A percentile compares a stretch with the other conserved stretches of the same genome.
These are phyloP conservation scores for Nemophila menziesii DNA, from an alignment of 257 asterid species.

Conservation along the genomic window DNA sequence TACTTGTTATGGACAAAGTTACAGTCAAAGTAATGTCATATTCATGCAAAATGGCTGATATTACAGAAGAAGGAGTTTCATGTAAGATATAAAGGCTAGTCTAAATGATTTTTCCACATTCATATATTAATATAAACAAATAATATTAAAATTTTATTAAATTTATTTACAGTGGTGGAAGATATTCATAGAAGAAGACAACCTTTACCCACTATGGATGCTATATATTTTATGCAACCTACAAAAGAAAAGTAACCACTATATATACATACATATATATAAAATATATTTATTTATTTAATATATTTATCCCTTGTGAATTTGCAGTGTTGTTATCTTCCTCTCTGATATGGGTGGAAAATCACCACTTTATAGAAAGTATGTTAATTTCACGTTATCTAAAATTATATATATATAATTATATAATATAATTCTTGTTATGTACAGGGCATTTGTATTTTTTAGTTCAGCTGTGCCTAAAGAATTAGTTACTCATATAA, in stretches of 20 bases:
- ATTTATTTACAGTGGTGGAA: slow-evolving; percentile 82
- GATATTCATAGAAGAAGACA: slow-evolving; percentile 94
- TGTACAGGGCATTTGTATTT: slow-evolving; percentile 82
- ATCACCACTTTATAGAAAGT: slow-evolving; percentile 90
- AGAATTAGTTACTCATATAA: slow-evolving; percentile 76
- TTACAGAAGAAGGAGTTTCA: slow-evolving; percentile 98
- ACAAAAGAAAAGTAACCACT: slow-evolving; percentile 74
- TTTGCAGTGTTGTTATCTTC: slow-evolving; percentile 76
- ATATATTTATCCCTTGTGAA: slow-evolving; percentile 9
- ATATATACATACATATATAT: too few relatives aligned
- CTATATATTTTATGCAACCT: slow-evolving; percentile 92
- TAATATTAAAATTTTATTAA: too few relatives aligned
- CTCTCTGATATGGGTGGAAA: slow-evolving; percentile 95
- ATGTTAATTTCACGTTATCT: slow-evolving; percentile 17
- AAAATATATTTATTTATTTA: background rate
- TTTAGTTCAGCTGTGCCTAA: slow-evolving; percentile 87
- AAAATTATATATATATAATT: too few relatives aligned
- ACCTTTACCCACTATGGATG: slow-evolving; percentile 95
- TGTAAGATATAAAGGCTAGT: slow-evolving; percentile 83
- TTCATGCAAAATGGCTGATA: slow-evolving; percentile 97
- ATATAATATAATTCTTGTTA: slow-evolving; percentile 2
- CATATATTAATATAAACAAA: too few relatives aligned
- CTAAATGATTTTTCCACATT: slow-evolving; percentile 6
- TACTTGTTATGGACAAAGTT: slow-evolving; percentile 93
- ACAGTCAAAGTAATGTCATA: slow-evolving; percentile 91